These are phyloP conservation scores for Torulaspora indica DNA, from an alignment of 805 yeast genomes.

Conservation along the genomic window DNA sequence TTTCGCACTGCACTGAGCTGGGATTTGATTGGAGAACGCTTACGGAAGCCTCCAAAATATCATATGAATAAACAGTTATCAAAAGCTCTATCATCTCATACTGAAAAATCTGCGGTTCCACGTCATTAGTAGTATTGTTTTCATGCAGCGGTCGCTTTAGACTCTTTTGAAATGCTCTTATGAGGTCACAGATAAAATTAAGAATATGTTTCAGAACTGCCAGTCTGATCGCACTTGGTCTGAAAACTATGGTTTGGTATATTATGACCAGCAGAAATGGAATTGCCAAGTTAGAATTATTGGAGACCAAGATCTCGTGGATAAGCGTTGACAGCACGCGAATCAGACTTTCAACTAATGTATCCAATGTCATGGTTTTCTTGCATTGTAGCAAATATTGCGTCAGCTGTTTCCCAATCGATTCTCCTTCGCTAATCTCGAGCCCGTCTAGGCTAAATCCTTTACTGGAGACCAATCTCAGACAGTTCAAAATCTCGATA, in stretches of 20 bases:
- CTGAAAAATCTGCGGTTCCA: slow-evolving; percentile 40
- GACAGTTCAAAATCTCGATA: slow-evolving; percentile 26
- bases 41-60: slow-evolving; percentile 48
- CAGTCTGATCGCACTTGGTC: slow-evolving; percentile 55
- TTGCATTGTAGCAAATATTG: slow-evolving; percentile 18
- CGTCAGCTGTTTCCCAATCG: slow-evolving; percentile 28
- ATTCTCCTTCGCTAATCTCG: slow-evolving; percentile 16
- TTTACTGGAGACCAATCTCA: slow-evolving; percentile 20
- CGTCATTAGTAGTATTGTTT: slow-evolving; percentile 22
- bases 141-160: slow-evolving; percentile 26
- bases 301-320: slow-evolving; percentile 25
- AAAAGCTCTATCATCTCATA: slow-evolving; percentile 47
- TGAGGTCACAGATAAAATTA: slow-evolving; percentile 27
- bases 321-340: slow-evolving; percentile 29
- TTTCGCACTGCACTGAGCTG: slow-evolving; percentile 8
- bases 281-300: slow-evolving; percentile 35
- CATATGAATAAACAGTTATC: slow-evolving; percentile 48
- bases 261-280: slow-evolving; percentile 61
- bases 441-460: slow-evolving; percentile 18
- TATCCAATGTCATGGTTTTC: slow-evolving; percentile 22
- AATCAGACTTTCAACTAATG: slow-evolving; percentile 24
- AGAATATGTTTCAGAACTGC: slow-evolving; percentile 36
- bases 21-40: slow-evolving; percentile 24
- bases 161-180: slow-evolving; percentile 26
- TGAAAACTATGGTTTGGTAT: slow-evolving; percentile 50